Percentiles rank a stretch among this genome's conserved stretches.
Evolutionary conservation across 441 rosid genomes (phyloP).

Genomic region (Adansonia madagascariensis): DNA sequence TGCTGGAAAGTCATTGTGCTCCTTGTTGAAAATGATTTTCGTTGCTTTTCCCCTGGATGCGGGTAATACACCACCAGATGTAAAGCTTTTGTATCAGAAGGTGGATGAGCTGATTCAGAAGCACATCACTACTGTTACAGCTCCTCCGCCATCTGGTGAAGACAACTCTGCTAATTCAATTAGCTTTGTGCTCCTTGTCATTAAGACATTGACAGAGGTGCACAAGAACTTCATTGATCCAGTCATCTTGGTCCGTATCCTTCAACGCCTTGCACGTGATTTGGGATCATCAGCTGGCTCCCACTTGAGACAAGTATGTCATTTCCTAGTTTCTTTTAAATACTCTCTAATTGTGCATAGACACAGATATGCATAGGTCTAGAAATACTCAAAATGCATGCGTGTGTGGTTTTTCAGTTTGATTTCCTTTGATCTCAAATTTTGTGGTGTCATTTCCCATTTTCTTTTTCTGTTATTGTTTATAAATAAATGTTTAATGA

Average conservation of each 20-base stretch:
- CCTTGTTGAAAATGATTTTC: constrained; percentile 92
- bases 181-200: constrained; percentile 86
- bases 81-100: constrained; percentile 77
- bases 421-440: constrained; percentile 13
- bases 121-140: constrained; percentile 66
- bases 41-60: constrained; percentile 84
- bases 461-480: background rate
- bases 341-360: background rate
- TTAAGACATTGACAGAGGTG: constrained; percentile 84
- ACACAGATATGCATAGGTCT: background rate
- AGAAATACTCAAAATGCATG: background rate
- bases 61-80: constrained; percentile 65
- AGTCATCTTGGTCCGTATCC: constrained; percentile 69
- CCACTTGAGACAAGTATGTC: constrained; percentile 83
- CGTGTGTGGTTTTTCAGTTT: constrained; percentile 18
- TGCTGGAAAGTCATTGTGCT: constrained; percentile 93
- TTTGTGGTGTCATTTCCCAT: background rate
- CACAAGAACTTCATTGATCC: constrained; percentile 80
- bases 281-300: constrained; percentile 80
- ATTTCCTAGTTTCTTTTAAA: constrained; percentile 24
- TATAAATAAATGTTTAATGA: constrained; percentile 7
- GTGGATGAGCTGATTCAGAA: constrained; percentile 88
- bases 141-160: constrained; percentile 69
- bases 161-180: constrained; percentile 73
- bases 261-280: constrained; percentile 89